Evolutionary conservation across 139 green algal species (phyloP).

Genomic region (Volvox reticuliferus): DNA sequence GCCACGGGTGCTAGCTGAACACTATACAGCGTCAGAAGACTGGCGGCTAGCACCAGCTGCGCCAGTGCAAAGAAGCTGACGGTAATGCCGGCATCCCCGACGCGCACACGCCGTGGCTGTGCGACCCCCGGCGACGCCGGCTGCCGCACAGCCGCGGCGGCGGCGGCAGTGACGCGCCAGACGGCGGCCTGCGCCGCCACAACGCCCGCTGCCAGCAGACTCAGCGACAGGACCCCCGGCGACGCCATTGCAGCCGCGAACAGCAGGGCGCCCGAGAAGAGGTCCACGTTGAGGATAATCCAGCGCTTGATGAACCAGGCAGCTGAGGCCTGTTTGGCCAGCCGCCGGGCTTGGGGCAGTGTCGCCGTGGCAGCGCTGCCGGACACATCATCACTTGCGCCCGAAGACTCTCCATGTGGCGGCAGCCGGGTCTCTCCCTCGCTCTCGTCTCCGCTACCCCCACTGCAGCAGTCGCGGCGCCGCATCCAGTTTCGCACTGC

Average conservation of each 20-base stretch:
- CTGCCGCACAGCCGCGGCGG: not conserved
- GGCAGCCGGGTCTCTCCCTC: not conserved
- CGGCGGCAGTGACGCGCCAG: not conserved
- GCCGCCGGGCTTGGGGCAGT: not conserved
- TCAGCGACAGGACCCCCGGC: slow-evolving; percentile 13
- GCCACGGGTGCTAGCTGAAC: slow-evolving; percentile 17
- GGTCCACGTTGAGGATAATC: slow-evolving; percentile 48
- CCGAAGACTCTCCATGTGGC: not conserved
- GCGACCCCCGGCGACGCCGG: not conserved
- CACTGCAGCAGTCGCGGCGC: not conserved
- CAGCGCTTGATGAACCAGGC: slow-evolving; percentile 39
- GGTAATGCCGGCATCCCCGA: not conserved
- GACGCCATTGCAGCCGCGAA: slow-evolving; percentile 14
- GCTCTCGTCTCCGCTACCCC: not conserved
- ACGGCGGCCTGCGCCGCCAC: not conserved
- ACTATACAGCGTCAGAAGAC: not conserved
- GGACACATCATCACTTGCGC: not conserved
- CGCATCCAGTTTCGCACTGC: slow-evolving; percentile 7
- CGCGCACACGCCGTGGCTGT: not conserved
- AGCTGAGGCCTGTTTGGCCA: slow-evolving; percentile 1
- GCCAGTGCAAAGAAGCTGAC: not conserved
- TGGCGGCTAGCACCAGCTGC: not conserved
- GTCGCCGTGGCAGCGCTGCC: not conserved
- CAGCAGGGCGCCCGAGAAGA: not conserved
- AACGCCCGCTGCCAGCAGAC: slow-evolving; percentile 4